Evolutionary conservation across 1,284 basidiomycete genomes (phyloP).

Genomic region (Entoloma clypeatum): DNA sequence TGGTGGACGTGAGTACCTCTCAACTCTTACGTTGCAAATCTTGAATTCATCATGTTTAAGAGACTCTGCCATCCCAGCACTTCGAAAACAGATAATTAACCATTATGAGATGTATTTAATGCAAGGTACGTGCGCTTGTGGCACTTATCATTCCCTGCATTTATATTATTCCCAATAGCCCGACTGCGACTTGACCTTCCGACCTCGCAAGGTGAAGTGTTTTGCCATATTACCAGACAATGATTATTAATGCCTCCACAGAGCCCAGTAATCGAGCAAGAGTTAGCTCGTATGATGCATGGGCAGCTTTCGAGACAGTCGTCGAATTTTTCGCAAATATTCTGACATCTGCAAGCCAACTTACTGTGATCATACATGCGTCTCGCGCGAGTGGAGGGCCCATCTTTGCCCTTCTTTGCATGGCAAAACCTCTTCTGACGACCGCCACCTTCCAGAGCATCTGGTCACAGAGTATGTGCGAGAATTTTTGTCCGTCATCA

Average conservation of each 20-base stretch:
- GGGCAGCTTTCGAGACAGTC: constrained; percentile 23
- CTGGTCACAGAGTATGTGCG: constrained; percentile 19
- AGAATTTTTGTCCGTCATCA: neutral
- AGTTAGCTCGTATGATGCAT: constrained; percentile 19
- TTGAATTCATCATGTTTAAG: constrained; percentile 5
- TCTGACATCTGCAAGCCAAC: constrained; percentile 22
- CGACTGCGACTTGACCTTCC: constrained; percentile 18
- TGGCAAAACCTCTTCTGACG: constrained; percentile 23
- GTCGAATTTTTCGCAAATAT: constrained; percentile 19
- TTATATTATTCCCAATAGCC: constrained; percentile 5
- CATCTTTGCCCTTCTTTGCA: constrained; percentile 25
- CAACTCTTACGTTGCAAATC: neutral
- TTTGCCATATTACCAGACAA: neutral
- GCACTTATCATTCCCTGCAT: too few relatives aligned
- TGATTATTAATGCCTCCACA: constrained; percentile 2
- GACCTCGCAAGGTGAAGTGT: constrained; percentile 13
- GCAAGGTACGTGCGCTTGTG: constrained; percentile 18
- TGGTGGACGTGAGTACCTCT: constrained; percentile 21
- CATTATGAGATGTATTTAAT: constrained; percentile 18
- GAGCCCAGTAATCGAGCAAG: constrained; percentile 19
- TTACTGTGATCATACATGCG: constrained; percentile 24
- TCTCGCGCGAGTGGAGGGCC: constrained; percentile 27
- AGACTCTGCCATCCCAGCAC: constrained; percentile 1
- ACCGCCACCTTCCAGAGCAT: constrained; percentile 14
- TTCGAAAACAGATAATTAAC: constrained; percentile 11